Evolutionary conservation across 163 green algal species (phyloP).

Genomic region (Trebouxiophyceae sp.): DNA sequence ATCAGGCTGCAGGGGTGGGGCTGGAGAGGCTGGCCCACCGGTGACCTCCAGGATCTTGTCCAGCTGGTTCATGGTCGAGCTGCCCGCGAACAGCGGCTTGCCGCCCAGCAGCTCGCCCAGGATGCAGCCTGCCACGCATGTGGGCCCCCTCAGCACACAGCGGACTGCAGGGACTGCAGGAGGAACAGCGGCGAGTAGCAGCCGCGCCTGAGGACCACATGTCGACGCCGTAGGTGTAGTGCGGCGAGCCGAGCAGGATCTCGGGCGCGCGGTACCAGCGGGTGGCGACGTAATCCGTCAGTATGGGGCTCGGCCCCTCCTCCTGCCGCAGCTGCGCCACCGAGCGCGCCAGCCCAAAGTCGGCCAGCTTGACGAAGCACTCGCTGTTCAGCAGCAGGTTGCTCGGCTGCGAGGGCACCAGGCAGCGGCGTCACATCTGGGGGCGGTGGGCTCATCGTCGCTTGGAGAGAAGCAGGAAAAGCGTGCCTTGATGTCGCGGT

Average conservation of each 20-base stretch:
- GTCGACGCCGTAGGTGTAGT: conserved; percentile 98
- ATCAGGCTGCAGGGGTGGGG: too few relatives aligned
- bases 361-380: conserved; percentile 95
- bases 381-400: conserved; percentile 98
- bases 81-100: conserved; percentile 92
- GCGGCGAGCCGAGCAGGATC: conserved; percentile 88
- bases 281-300: conserved; percentile 98
- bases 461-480: too few relatives aligned
- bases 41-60: conserved; percentile 92
- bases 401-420: conserved; percentile 65
- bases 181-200: neutral
- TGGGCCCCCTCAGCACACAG: neutral
- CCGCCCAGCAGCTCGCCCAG: conserved; percentile 91
- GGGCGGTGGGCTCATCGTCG: too few relatives aligned
- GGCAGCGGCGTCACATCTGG: neutral
- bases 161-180: neutral
- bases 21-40: conserved; percentile 13
- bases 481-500: conserved; percentile 96
- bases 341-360: conserved; percentile 92
- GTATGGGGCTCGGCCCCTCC: conserved; percentile 48
- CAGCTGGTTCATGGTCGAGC: conserved; percentile 96
- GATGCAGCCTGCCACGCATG: conserved; percentile 75
- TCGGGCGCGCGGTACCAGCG: conserved; percentile 91
- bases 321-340: conserved; percentile 58
- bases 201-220: conserved; percentile 87